These are phyloP conservation scores for Butyriboletus appendiculatus DNA, from an alignment of 1,284 basidiomycete genomes.

Conservation along the genomic window DNA sequence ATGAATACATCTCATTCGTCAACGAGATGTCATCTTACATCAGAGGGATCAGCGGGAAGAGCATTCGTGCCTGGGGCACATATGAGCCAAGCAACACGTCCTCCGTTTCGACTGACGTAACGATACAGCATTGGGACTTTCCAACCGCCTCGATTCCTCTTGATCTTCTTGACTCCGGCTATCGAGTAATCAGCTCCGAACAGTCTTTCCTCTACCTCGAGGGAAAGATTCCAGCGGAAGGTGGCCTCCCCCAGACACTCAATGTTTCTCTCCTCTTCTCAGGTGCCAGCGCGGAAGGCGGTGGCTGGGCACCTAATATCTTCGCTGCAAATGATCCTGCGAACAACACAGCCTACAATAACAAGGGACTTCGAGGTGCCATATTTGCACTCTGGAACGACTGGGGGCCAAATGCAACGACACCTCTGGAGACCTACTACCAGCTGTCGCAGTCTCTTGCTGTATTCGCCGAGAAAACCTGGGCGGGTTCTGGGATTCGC, in stretches of 20 bases:
- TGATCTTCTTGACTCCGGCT: slow-evolving; percentile 35
- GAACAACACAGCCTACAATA: slow-evolving; percentile 34
- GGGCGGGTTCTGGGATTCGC: slow-evolving; percentile 38
- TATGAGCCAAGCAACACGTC: slow-evolving; percentile 34
- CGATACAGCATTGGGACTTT: slow-evolving; percentile 43
- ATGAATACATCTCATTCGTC: slow-evolving; percentile 40
- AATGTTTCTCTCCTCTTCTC: slow-evolving; percentile 34
- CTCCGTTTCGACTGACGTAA: slow-evolving; percentile 36
- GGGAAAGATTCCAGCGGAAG: slow-evolving; percentile 35
- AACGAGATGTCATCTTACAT: slow-evolving; percentile 39
- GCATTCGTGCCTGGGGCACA: slow-evolving; percentile 39
- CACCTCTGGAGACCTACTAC: slow-evolving; percentile 40
- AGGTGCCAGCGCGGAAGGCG: slow-evolving; percentile 29
- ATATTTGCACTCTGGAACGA: slow-evolving; percentile 44
- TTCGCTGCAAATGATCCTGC: slow-evolving; percentile 29
- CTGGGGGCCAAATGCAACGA: slow-evolving; percentile 42
- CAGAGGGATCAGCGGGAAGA: slow-evolving; percentile 28
- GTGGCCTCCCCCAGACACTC: slow-evolving; percentile 36
- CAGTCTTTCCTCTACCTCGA: slow-evolving; percentile 40
- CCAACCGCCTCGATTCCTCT: slow-evolving; percentile 37
- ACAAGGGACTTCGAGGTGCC: slow-evolving; percentile 34
- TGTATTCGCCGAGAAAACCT: slow-evolving; percentile 39
- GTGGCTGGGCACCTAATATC: slow-evolving; percentile 41
- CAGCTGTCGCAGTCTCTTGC: slow-evolving; percentile 38
- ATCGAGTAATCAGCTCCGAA: slow-evolving; percentile 40